Evolutionary conservation across 2,329 filamentous ascomycete species (phyloP), one percentile per base, ranked within the genome.

Genomic region (Penicillium decumbens): DNA sequence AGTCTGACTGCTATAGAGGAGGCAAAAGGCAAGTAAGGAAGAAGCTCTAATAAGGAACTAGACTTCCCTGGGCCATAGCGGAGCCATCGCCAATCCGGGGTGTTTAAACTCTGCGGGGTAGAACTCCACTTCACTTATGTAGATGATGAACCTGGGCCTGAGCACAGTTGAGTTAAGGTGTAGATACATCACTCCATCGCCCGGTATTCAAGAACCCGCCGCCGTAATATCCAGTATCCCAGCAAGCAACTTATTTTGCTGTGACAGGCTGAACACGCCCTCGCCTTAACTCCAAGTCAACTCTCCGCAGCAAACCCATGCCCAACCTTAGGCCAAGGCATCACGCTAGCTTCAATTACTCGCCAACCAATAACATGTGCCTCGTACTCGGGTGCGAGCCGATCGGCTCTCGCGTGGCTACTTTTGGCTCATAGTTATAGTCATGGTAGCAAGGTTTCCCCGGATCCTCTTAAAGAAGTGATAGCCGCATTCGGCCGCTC

Each of bases 341-440:
- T 9, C 24, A 15, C 24, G 28, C 38, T 8, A 42, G 18, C 45
- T 42, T 33, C 37, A 18, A 18, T 24, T 42, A 41, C 29, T 29
- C 39, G n/a, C n/a, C n/a, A 5, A n/a, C 39, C 30, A 42, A 42
- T 41, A 20, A 33, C 35, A 20, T 46, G 37, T 27, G 23, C 24
- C 12, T 37, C 15, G 24, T 29, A 20, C 29, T 45, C 39, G 40
- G 39, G 38, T 47, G 35, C 52, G 38, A 51, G 52, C 49, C 49
- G 52, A 18, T 53, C 47, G 53, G 50, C 53, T 53, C 47, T 51
- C 53, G 50, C 45, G 38, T 53, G 47, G 29, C 46, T 37, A 12
- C 18, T 9, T 20, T 27, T 27, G 28, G 30, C 20, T 30, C 32
- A 38, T 27, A 29, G 7, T 41, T 30, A 5, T n/a, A 29, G 23